Evolutionary conservation across 805 yeast species (phyloP).

Genomic region (Candida qinlingensis): DNA sequence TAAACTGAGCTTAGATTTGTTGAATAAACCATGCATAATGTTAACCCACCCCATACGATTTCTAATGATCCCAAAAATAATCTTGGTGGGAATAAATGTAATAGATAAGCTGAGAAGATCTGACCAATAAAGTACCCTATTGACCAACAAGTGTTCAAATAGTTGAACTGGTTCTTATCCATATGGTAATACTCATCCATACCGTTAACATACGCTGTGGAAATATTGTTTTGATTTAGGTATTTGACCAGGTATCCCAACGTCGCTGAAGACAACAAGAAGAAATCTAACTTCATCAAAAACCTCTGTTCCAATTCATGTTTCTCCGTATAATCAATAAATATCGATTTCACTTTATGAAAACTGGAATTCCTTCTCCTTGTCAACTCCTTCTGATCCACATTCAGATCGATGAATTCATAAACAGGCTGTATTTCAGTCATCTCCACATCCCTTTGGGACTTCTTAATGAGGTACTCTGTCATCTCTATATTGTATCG

Average conservation of each 20-base stretch:
- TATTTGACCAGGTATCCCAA: slow-evolving; percentile 41
- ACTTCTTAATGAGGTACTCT: slow-evolving; percentile 5
- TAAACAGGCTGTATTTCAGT: not conserved
- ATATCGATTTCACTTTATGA: slow-evolving; percentile 5
- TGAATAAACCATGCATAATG: slow-evolving; percentile 29
- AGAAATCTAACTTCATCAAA: slow-evolving; percentile 31
- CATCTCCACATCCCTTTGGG: not conserved
- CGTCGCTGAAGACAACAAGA: slow-evolving; percentile 36
- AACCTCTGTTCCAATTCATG: slow-evolving; percentile 29
- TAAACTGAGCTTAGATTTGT: slow-evolving; percentile 22
- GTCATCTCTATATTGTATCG: slow-evolving; percentile 9
- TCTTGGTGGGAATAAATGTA: slow-evolving; percentile 36
- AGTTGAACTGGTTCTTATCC: slow-evolving; percentile 39
- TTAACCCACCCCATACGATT: slow-evolving; percentile 36
- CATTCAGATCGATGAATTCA: slow-evolving; percentile 7
- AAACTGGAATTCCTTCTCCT: slow-evolving; percentile 8
- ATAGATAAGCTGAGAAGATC: slow-evolving; percentile 36
- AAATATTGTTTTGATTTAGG: slow-evolving; percentile 36
- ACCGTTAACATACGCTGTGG: slow-evolving; percentile 43
- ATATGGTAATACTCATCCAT: slow-evolving; percentile 37
- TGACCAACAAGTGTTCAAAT: slow-evolving; percentile 38
- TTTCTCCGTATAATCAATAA: slow-evolving; percentile 27
- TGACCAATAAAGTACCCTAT: slow-evolving; percentile 46
- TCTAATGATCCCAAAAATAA: slow-evolving; percentile 39
- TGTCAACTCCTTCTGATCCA: slow-evolving; percentile 2